A percentile compares a stretch with the other conserved stretches of the same genome.
phyloP scores from a whole-genome alignment of 345 rosid genomes.

The Pistacia vera region DNA sequence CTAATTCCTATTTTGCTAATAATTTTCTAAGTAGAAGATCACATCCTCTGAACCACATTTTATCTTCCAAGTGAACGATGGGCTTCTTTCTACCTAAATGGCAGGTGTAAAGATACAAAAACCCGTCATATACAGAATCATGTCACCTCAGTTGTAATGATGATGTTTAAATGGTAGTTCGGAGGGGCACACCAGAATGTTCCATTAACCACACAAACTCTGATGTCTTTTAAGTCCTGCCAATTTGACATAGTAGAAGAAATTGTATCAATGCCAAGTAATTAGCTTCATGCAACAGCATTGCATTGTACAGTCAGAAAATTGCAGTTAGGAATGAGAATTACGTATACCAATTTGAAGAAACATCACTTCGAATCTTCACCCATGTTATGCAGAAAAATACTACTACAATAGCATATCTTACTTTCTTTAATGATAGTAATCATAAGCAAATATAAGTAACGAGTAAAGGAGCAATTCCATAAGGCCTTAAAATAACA shows the following conservation, averaged over 20 bases:
- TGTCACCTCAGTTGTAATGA: background rate
- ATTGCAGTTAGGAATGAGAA: too few relatives aligned
- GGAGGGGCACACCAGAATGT: background rate
- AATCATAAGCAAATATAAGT: too few relatives aligned
- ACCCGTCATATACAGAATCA: constrained; percentile 11
- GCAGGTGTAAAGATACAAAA: background rate
- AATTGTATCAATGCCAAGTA: background rate
- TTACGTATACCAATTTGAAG: too few relatives aligned
- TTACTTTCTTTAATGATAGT: too few relatives aligned
- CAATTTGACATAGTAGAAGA: background rate
- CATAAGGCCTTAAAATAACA: background rate
- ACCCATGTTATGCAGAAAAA: too few relatives aligned
- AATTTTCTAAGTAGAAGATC: background rate
- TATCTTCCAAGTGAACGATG: background rate
- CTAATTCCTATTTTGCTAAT: constrained; percentile 1
- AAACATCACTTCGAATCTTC: too few relatives aligned
- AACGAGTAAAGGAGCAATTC: background rate
- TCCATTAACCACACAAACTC: background rate
- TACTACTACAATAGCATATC: too few relatives aligned
- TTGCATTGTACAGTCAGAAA: too few relatives aligned
- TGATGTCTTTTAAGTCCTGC: constrained; percentile 12
- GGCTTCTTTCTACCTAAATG: background rate
- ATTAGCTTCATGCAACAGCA: background rate
- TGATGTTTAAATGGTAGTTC: background rate
- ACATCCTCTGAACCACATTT: background rate